phyloP scores from a whole-genome alignment of 2,329 filamentous ascomycete species.

The Ramularia endophylla region DNA sequence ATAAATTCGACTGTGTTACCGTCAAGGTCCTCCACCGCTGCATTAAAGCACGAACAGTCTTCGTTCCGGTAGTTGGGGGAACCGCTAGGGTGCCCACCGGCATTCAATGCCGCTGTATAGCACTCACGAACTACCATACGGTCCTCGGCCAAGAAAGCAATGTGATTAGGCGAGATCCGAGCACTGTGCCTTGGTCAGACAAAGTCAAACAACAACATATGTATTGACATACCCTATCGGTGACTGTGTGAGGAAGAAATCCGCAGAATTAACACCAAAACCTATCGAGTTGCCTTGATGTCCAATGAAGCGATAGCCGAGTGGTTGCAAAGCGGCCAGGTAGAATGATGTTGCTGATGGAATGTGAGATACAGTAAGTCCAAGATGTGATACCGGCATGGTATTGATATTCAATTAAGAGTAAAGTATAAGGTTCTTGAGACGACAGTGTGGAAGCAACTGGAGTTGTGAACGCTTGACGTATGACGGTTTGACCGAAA shows the following conservation, averaged over 20 bases:
- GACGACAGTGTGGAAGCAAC: too few relatives aligned
- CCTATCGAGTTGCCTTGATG: conserved; percentile 56
- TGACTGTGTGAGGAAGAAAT: conserved; percentile 60
- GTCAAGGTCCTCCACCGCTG: conserved; percentile 67
- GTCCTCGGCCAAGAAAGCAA: conserved; percentile 61
- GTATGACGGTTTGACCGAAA: too few relatives aligned
- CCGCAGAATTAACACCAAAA: conserved; percentile 54
- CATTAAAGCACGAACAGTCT: conserved; percentile 54
- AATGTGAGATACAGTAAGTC: conserved; percentile 67
- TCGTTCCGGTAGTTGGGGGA: conserved; percentile 50
- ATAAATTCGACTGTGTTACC: conserved; percentile 80
- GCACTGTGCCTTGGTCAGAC: conserved; percentile 17
- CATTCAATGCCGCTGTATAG: conserved; percentile 62
- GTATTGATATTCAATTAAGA: conserved; percentile 5
- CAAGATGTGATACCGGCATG: conserved; percentile 60
- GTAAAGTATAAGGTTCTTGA: conserved; percentile 7
- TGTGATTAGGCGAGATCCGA: conserved; percentile 27
- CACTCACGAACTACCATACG: conserved; percentile 64
- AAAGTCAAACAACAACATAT: not conserved
- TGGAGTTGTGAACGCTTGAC: too few relatives aligned
- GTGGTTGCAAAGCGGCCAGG: conserved; percentile 67
- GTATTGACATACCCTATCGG: conserved; percentile 47
- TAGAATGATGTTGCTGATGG: conserved; percentile 79
- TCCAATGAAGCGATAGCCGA: conserved; percentile 68
- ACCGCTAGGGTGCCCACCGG: conserved; percentile 55